These are phyloP conservation scores for Sugiyamaella marilandica DNA, from an alignment of 805 yeast species.

Conservation along the genomic window DNA sequence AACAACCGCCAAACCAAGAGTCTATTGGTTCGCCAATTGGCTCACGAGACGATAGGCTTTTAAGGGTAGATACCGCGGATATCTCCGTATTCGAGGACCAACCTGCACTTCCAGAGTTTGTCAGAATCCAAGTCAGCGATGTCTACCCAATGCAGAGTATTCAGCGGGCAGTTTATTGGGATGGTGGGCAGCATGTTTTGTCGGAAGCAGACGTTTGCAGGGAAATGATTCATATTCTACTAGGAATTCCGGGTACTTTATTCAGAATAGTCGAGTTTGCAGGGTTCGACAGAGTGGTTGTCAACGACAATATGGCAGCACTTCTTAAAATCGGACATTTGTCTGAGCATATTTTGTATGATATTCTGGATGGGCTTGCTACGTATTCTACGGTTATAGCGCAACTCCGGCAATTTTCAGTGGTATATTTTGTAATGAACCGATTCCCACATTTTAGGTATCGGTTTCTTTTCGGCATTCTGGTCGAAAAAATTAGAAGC, in stretches of 20 bases:
- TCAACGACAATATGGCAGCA: background rate
- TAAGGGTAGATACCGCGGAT: background rate
- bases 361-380: constrained; percentile 8
- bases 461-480: constrained; percentile 10
- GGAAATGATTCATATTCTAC: constrained; percentile 15
- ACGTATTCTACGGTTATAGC: constrained; percentile 6
- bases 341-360: background rate
- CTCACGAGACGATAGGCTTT: background rate
- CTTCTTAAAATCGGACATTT: constrained; percentile 2
- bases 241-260: constrained; percentile 12
- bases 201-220: constrained; percentile 17
- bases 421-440: constrained; percentile 7
- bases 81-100: background rate
- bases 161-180: background rate
- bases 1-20: background rate
- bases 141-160: background rate
- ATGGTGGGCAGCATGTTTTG: background rate
- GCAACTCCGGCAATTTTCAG: constrained; percentile 12
- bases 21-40: no score
- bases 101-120: background rate
- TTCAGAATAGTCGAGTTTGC: constrained; percentile 5
- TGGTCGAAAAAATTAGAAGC: constrained; percentile 3
- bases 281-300: background rate
- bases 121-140: background rate
- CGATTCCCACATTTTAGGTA: constrained; percentile 12